These are phyloP conservation scores for Xylaria castorea DNA, from an alignment of 495 filamentous ascomycete species.

Conservation along the genomic window DNA sequence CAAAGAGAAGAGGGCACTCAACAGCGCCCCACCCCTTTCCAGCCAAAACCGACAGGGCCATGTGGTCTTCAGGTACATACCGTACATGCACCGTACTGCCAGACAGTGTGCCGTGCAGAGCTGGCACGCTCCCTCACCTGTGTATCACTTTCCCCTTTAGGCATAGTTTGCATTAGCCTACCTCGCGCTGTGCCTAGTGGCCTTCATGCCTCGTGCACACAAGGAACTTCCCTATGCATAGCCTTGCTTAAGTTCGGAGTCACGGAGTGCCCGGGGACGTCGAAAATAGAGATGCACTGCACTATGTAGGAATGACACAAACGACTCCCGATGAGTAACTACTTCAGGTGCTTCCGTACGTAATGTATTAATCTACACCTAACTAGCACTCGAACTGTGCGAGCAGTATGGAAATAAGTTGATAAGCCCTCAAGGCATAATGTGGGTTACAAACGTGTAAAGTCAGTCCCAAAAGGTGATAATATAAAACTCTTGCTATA, in stretches of 20 bases:
- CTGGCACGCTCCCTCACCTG: background rate
- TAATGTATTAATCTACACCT: too few species aligned
- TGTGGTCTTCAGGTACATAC: constrained; percentile 27
- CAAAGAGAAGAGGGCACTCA: background rate
- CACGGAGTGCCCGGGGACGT: constrained; percentile 3
- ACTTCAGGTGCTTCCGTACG: background rate
- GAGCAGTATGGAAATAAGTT: background rate
- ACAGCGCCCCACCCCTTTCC: constrained; percentile 16
- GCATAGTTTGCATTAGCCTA: constrained; percentile 19
- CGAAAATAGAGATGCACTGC: background rate
- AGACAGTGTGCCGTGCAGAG: constrained; percentile 12
- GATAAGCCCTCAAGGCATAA: background rate
- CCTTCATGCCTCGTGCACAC: constrained; percentile 20
- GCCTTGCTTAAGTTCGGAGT: constrained; percentile 8
- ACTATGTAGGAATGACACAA: background rate
- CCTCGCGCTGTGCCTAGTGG: constrained; percentile 9
- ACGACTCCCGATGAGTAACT: background rate
- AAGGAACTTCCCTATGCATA: background rate
- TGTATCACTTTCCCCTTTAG: constrained; percentile 26
- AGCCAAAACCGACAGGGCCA: constrained; percentile 27
- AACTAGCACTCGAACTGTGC: background rate
- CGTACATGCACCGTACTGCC: constrained; percentile 11
- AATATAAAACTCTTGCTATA: background rate
- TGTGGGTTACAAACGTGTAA: background rate
- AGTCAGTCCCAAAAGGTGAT: background rate